Base-by-base conservation (phyloP, 805 yeast genomes). In the Lipomyces oligophaga region DNA sequence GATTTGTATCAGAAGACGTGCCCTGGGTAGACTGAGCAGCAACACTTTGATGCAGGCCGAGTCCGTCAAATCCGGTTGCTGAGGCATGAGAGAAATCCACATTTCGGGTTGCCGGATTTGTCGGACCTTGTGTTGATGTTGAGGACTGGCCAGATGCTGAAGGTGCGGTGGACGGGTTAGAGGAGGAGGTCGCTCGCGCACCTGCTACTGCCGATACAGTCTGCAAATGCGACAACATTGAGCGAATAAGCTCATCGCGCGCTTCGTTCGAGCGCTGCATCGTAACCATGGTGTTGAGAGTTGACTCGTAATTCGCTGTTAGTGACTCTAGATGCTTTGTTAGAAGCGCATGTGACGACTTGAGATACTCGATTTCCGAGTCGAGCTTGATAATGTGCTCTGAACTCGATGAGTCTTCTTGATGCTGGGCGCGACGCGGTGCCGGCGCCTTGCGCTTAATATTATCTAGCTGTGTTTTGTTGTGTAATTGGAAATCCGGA, bases 401-500 rank as follows among this genome's bases (percentile, higher is more conserved):
- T 19, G 52, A 31, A 21, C 44, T 27, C 7, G 42, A 13, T 32
- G 34, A 47, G 36, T 43, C 45, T 18, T 43, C 48, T 16, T 34
- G 27, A 5, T 25, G 24, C 30, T 45, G 48, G 10, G 43, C 31
- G 16, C 48, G 41, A 10, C 58, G 50, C 3, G 58, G 54, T 11
- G 56, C 59, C 15, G 62, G 62, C 3, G 62, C 60, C 35, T 58
- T 58, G 28, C 62, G 54, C 45, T 85, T 86, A 62, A 93, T 93
- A 55, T 85, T 83, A 41, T 89, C 95, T 31, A 94, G 72, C 8
- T 86, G 79, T n/a, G 79, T 83, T 44, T 78, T 74, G 61, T 86
- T 86, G 64, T 85, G 81, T 27, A 78, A 77, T 55, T 77, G 77
- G 66, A 93, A 93, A 55, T 80, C 86, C 0, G 96, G 95, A 65